Percentiles rank a stretch among this genome's conserved stretches.
Evolutionary conservation across 2,329 filamentous ascomycete species (phyloP).

Genomic region (Aureobasidium subglaciale): DNA sequence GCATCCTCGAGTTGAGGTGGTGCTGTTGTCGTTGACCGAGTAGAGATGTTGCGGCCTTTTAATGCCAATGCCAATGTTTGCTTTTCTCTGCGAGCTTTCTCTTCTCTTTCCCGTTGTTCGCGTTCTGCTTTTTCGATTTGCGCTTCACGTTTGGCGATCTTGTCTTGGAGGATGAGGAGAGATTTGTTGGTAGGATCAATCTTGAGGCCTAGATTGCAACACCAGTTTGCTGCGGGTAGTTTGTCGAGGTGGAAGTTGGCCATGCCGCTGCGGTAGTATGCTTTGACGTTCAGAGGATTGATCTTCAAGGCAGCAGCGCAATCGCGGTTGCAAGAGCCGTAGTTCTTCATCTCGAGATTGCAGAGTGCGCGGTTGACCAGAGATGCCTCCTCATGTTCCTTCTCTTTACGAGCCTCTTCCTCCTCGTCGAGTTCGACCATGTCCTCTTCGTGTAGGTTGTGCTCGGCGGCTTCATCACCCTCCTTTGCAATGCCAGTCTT

Average conservation of each 20-base stretch:
- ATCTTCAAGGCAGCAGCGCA: constrained; percentile 71
- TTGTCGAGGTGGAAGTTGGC: constrained; percentile 76
- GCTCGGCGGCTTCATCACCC: constrained; percentile 35
- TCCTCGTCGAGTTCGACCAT: constrained; percentile 44
- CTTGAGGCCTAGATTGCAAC: constrained; percentile 64
- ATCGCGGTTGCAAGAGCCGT: constrained; percentile 77
- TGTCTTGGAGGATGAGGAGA: constrained; percentile 54
- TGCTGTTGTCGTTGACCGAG: constrained; percentile 54
- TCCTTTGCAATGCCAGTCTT: constrained; percentile 42
- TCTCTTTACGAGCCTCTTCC: constrained; percentile 55
- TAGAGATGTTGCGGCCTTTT: constrained; percentile 62
- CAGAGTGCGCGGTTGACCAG: constrained; percentile 85
- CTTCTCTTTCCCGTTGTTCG: constrained; percentile 50
- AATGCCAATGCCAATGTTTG: constrained; percentile 48
- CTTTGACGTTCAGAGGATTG: constrained; percentile 78
- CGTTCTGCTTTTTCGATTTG: constrained; percentile 50
- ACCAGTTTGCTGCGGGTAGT: constrained; percentile 71
- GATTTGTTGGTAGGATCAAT: constrained; percentile 65
- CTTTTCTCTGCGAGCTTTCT: constrained; percentile 50
- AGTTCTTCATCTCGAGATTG: constrained; percentile 82
- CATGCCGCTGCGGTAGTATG: constrained; percentile 74
- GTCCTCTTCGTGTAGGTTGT: constrained; percentile 37
- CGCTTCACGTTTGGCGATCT: constrained; percentile 55
- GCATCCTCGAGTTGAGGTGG: constrained; percentile 88
- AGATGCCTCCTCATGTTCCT: constrained; percentile 62